Evolutionary conservation across 83 land plant genomes (phyloP).

Genomic region (Larix sibirica): DNA sequence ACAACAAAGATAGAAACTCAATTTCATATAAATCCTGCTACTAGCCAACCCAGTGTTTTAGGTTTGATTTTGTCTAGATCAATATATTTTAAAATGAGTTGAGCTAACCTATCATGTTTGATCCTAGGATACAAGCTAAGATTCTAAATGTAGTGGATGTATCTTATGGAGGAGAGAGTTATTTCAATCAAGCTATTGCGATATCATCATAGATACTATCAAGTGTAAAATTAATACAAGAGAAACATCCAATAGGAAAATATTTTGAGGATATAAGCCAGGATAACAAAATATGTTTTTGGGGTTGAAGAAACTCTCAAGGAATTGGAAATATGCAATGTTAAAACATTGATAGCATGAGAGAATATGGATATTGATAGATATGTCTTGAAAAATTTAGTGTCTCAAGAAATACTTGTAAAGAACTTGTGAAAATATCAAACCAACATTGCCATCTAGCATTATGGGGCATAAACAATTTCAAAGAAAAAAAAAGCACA

Average conservation of each 20-base stretch:
- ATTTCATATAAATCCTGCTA: constrained; percentile 2
- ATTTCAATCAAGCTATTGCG: constrained; percentile 47
- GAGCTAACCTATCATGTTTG: constrained; percentile 49
- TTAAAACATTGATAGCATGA: constrained; percentile 49
- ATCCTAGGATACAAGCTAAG: constrained; percentile 38
- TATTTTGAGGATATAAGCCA: constrained; percentile 54
- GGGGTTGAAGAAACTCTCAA: constrained; percentile 46
- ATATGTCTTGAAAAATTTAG: constrained; percentile 26
- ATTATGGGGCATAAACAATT: no score
- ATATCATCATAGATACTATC: constrained; percentile 38
- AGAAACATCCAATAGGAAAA: constrained; percentile 42
- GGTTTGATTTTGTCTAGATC: constrained; percentile 41
- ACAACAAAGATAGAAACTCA: constrained; percentile 50
- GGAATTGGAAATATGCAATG: constrained; percentile 46
- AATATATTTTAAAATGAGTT: constrained; percentile 42
- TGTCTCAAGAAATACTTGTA: constrained; percentile 25
- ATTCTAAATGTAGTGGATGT: constrained; percentile 51
- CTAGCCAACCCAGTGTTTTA: constrained; percentile 45
- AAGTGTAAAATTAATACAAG: constrained; percentile 49
- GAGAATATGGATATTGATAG: constrained; percentile 43
- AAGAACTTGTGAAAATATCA: constrained; percentile 45
- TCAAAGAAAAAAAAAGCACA: no score
- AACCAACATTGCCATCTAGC: neutral
- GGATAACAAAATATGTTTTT: constrained; percentile 50
- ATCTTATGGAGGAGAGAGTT: constrained; percentile 48